A percentile compares a stretch with the other conserved stretches of the same genome.
These are phyloP conservation scores for Claviceps paspali DNA, from an alignment of 2,329 filamentous ascomycete genomes.

Conservation along the genomic window DNA sequence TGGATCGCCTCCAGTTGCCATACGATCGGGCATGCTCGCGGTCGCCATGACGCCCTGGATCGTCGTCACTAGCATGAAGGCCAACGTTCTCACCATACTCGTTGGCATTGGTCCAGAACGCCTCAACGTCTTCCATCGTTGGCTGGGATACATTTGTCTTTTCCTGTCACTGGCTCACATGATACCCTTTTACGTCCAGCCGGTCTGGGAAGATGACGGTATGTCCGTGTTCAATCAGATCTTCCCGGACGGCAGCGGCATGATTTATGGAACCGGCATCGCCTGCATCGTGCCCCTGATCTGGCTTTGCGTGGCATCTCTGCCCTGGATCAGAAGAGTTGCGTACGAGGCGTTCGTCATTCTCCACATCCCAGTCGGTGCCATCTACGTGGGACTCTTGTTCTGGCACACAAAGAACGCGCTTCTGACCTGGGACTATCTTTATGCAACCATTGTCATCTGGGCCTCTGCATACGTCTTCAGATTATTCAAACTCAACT, in stretches of 20 bases:
- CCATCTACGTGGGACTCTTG: slow-evolving; percentile 67
- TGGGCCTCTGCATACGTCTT: slow-evolving; percentile 61
- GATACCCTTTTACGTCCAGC: slow-evolving; percentile 79
- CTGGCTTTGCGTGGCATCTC: slow-evolving; percentile 73
- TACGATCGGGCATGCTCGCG: slow-evolving; percentile 81
- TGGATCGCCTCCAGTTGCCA: slow-evolving; percentile 76
- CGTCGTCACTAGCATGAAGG: slow-evolving; percentile 76
- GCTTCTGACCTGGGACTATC: slow-evolving; percentile 76
- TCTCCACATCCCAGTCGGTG: slow-evolving; percentile 67
- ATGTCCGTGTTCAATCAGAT: slow-evolving; percentile 54
- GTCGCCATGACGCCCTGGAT: slow-evolving; percentile 91
- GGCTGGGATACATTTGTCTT: slow-evolving; percentile 76
- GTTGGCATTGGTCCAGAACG: slow-evolving; percentile 88
- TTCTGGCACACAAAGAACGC: slow-evolving; percentile 97
- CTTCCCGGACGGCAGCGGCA: slow-evolving; percentile 47
- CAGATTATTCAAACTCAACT: slow-evolving; percentile 77
- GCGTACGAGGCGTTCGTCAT: slow-evolving; percentile 79
- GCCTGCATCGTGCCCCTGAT: slow-evolving; percentile 67
- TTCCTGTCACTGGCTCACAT: slow-evolving; percentile 73
- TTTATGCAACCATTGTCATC: slow-evolving; percentile 67
- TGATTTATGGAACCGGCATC: slow-evolving; percentile 74
- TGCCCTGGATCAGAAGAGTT: slow-evolving; percentile 59
- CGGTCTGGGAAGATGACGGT: slow-evolving; percentile 68
- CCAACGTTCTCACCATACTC: slow-evolving; percentile 67
- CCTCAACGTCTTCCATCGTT: slow-evolving; percentile 84